phyloP scores from a whole-genome alignment of 495 filamentous ascomycete species.

The Annulohypoxylon stygium region DNA sequence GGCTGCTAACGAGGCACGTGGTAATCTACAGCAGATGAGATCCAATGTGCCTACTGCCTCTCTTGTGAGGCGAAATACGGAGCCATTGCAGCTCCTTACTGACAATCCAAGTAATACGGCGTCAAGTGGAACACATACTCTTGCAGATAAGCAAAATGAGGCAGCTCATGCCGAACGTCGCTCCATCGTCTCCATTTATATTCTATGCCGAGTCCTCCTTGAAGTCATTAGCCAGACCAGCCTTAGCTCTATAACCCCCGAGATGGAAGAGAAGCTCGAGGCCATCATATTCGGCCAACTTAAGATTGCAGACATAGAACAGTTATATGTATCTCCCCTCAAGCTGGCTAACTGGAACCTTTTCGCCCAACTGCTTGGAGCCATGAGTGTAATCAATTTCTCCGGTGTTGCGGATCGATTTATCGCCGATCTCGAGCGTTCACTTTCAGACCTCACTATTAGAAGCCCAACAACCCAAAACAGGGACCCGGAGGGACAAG shows the following conservation, averaged over 20 bases:
- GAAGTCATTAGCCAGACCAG: constrained; percentile 94
- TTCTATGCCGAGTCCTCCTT: constrained; percentile 92
- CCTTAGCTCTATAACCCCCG: constrained; percentile 80
- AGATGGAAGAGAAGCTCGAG: constrained; percentile 91
- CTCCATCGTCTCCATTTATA: constrained; percentile 92
- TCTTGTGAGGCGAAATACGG: constrained; percentile 63
- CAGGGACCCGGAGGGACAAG: constrained; percentile 79
- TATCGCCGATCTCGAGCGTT: constrained; percentile 79
- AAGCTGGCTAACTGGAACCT: constrained; percentile 95
- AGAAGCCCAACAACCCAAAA: constrained; percentile 68
- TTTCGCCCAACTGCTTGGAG: constrained; percentile 89
- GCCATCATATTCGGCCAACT: constrained; percentile 94
- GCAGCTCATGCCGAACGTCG: constrained; percentile 84
- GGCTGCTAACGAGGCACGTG: constrained; percentile 73
- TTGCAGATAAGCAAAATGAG: constrained; percentile 73
- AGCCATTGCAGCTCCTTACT: constrained; percentile 57
- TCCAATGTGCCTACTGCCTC: constrained; percentile 47
- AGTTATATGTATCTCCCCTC: constrained; percentile 80
- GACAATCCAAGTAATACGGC: constrained; percentile 38
- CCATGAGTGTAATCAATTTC: constrained; percentile 94
- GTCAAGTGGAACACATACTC: constrained; percentile 40
- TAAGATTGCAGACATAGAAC: constrained; percentile 86
- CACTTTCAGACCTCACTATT: constrained; percentile 76
- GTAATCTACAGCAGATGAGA: constrained; percentile 72
- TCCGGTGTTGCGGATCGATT: constrained; percentile 84